Evolutionary conservation across 2,329 filamentous ascomycete genomes (phyloP).

Genomic region (Trichoderma arundinaceum): DNA sequence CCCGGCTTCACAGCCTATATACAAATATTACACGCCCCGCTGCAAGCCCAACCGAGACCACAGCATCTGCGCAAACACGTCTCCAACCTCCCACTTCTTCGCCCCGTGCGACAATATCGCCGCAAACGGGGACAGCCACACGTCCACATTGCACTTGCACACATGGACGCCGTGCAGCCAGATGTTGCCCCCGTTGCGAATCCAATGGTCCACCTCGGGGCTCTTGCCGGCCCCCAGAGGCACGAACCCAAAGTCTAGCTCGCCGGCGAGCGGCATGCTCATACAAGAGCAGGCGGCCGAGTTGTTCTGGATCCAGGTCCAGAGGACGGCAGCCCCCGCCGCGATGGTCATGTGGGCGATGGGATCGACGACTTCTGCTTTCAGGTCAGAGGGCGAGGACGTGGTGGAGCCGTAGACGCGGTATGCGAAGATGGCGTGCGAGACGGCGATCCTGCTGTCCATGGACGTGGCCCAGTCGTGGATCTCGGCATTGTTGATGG

Average conservation of each 20-base stretch:
- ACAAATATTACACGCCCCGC: not conserved
- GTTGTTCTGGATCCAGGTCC: conserved; percentile 45
- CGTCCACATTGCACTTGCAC: conserved; percentile 28
- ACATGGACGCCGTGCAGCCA: conserved; percentile 26
- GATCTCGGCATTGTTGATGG: conserved; percentile 36
- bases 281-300: conserved; percentile 35
- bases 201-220: conserved; percentile 30
- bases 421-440: conserved; percentile 45
- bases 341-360: conserved; percentile 44
- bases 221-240: conserved; percentile 18
- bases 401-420: conserved; percentile 36
- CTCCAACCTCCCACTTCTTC: conserved; percentile 24
- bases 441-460: conserved; percentile 43
- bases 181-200: conserved; percentile 26
- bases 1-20: not conserved
- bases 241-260: conserved; percentile 30
- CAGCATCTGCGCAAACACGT: conserved; percentile 30
- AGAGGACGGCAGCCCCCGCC: conserved; percentile 43
- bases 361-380: conserved; percentile 40
- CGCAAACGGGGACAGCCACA: conserved; percentile 30
- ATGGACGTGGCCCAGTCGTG: conserved; percentile 42
- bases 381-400: not conserved
- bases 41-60: conserved; percentile 26
- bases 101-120: conserved; percentile 23
- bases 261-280: not conserved